Conservation (phyloP, 1,284 basidiomycete genomes). For the Cerrena zonata region DNA sequence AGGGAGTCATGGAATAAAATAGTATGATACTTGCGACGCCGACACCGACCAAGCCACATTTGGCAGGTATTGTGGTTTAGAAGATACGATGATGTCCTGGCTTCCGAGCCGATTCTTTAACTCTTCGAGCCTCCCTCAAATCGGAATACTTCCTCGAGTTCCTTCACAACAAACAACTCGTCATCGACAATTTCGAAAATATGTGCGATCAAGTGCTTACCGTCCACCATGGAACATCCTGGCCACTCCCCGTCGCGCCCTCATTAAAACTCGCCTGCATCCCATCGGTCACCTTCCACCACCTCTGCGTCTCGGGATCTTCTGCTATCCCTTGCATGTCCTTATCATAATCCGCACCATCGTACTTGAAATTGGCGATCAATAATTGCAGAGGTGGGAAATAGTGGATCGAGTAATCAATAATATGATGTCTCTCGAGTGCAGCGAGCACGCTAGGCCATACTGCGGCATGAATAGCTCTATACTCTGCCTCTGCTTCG, state of each 20-base stretch:
- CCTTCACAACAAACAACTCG: background rate
- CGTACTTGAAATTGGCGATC: constrained; percentile 67
- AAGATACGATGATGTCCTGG: no score
- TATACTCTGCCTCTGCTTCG: constrained; percentile 61
- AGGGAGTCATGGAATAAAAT: no score
- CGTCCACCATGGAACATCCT: constrained; percentile 68
- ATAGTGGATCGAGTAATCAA: constrained; percentile 74
- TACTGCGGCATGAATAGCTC: constrained; percentile 56
- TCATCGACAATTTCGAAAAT: no score
- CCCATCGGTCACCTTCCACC: constrained; percentile 73
- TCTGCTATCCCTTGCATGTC: constrained; percentile 65
- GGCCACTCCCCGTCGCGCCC: constrained; percentile 64
- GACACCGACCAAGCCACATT: no score
- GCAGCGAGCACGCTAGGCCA: constrained; percentile 71
- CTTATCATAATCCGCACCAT: constrained; percentile 51
- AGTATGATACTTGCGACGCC: no score
- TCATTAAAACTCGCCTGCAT: constrained; percentile 75
- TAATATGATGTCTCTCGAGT: constrained; percentile 60
- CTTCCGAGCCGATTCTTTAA: no score
- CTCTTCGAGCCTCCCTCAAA: constrained; percentile 1
- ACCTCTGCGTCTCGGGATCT: constrained; percentile 62
- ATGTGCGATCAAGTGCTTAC: constrained; percentile 19
- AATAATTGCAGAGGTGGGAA: constrained; percentile 59
- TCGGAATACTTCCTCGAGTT: constrained; percentile 2
- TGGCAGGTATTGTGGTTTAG: no score